phyloP scores from a whole-genome alignment of 2,329 filamentous ascomycete species.

The Chrysosporium keratinophilum region DNA sequence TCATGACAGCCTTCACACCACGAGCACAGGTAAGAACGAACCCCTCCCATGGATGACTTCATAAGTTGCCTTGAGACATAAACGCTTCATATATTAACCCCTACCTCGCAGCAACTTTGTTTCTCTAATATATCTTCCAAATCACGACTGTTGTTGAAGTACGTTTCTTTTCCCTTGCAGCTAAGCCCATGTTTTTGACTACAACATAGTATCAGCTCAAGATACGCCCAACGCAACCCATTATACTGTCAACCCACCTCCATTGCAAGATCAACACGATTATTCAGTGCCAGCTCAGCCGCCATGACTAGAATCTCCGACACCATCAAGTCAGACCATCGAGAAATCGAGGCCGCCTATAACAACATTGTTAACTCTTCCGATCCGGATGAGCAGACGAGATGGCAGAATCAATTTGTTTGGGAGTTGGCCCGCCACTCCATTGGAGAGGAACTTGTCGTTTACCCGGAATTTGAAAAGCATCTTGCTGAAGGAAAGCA shows the following conservation, averaged over 20 bases:
- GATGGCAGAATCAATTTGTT: slow-evolving; percentile 41
- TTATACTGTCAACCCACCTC: too few species aligned
- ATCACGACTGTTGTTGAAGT: background rate
- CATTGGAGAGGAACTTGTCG: slow-evolving; percentile 41
- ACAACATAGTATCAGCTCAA: background rate
- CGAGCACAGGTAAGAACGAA: background rate
- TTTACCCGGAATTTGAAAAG: slow-evolving; percentile 45
- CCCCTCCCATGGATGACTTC: background rate
- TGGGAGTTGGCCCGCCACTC: slow-evolving; percentile 44
- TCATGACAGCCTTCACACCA: background rate
- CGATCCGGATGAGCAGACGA: slow-evolving; percentile 32
- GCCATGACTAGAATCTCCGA: slow-evolving; percentile 22
- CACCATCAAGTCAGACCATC: slow-evolving; percentile 33
- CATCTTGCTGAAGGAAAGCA: slow-evolving; percentile 34
- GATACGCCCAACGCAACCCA: background rate
- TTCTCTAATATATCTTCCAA: background rate
- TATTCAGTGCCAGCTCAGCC: background rate
- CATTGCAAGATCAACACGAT: background rate
- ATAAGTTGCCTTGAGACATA: background rate
- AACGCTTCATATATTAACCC: background rate
- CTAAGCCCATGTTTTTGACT: background rate
- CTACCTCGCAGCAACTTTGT: background rate
- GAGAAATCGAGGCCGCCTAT: slow-evolving; percentile 33
- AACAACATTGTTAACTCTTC: slow-evolving; percentile 31
- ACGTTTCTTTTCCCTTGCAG: background rate